These are phyloP conservation scores for Ordospora colligata DNA, from an alignment of 371 early-diverging fungal genomes.

Conservation along the genomic window DNA sequence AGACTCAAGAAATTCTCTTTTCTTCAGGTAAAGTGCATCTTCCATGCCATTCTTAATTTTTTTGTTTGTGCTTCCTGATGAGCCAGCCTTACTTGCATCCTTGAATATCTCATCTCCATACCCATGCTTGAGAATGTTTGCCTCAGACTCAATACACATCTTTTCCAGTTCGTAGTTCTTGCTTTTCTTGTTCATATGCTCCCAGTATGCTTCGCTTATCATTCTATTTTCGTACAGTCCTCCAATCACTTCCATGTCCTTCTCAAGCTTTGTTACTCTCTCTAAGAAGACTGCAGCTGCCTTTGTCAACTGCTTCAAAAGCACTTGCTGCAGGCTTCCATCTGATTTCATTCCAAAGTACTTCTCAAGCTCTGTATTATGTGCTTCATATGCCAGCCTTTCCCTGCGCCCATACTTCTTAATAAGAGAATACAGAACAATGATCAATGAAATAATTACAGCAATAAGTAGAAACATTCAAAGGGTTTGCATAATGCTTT, in stretches of 20 bases:
- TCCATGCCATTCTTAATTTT: neutral
- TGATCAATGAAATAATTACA: neutral
- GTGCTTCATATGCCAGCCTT: neutral
- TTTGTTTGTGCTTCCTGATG: neutral
- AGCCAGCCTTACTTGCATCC: neutral
- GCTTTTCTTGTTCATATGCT: neutral
- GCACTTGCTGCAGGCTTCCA: neutral
- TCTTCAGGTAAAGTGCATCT: neutral
- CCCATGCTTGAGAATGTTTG: neutral
- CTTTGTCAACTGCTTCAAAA: slow-evolving; percentile 3
- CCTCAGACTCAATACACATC: slow-evolving; percentile 29
- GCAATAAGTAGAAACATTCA: neutral
- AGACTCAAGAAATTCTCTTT: neutral
- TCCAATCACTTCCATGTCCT: slow-evolving; percentile 16
- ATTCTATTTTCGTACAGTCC: slow-evolving; percentile 18
- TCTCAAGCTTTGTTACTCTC: slow-evolving; percentile 14
- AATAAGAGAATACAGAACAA: neutral
- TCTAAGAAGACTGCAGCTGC: neutral
- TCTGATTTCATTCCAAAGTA: neutral
- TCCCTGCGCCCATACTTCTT: neutral
- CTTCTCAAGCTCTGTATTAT: slow-evolving; percentile 12
- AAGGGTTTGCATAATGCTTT: neutral
- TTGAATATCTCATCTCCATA: neutral
- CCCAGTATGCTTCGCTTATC: slow-evolving; percentile 24
- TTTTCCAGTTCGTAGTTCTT: slow-evolving; percentile 21